Percentiles rank a stretch among this genome's conserved stretches.
phyloP scores from a whole-genome alignment of 1,284 basidiomycete species.

The Austroboletus niveus region DNA sequence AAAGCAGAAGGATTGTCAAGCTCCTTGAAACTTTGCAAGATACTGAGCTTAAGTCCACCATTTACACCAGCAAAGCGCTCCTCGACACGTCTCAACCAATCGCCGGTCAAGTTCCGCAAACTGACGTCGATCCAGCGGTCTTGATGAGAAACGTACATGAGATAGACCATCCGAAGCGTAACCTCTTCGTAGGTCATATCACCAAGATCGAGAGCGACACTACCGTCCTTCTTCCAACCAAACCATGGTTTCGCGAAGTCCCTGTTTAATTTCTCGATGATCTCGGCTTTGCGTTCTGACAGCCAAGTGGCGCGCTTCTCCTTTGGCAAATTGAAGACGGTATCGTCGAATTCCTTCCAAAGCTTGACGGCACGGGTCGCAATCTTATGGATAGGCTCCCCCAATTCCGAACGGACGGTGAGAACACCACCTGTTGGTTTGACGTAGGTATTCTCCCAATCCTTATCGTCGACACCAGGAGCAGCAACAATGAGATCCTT shows the following conservation, averaged over 20 bases:
- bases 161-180: constrained; percentile 83
- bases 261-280: constrained; percentile 90
- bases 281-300: constrained; percentile 81
- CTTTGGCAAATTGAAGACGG: constrained; percentile 91
- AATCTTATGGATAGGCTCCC: constrained; percentile 99
- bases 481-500: constrained; percentile 97
- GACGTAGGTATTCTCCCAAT: constrained; percentile 95
- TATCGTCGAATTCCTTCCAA: constrained; percentile 98
- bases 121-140: constrained; percentile 92
- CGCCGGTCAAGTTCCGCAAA: constrained; percentile 93
- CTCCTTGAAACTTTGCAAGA: constrained; percentile 85
- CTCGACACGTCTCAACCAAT: constrained; percentile 96
- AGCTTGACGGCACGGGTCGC: constrained; percentile 95
- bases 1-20: constrained; percentile 84
- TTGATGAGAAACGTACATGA: constrained; percentile 94
- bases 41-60: constrained; percentile 75
- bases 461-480: constrained; percentile 84
- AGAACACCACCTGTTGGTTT: constrained; percentile 96
- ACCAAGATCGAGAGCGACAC: constrained; percentile 80
- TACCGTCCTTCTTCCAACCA: constrained; percentile 89
- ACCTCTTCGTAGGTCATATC: constrained; percentile 99
- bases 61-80: constrained; percentile 97
- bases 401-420: constrained; percentile 96
- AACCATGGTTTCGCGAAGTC: constrained; percentile 99
- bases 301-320: constrained; percentile 94